Conservation (phyloP, 2,329 filamentous ascomycete species). For the Colletotrichum sp. region DNA sequence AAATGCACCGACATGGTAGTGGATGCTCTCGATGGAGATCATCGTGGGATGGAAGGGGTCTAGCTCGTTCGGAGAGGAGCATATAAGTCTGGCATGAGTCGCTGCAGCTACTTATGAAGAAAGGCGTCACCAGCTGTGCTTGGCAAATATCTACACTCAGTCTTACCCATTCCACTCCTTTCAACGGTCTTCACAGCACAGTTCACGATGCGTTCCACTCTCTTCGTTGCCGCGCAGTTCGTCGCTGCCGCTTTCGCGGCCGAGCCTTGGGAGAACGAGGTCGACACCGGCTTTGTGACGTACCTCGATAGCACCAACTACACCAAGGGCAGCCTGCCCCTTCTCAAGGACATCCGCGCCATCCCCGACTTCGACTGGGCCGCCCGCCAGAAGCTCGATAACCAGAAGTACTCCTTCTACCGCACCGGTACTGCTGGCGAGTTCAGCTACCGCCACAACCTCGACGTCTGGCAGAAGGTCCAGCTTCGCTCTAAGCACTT, state of each 20-base stretch:
- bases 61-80: neutral
- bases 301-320: constrained; percentile 32
- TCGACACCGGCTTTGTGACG: constrained; percentile 37
- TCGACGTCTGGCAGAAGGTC: constrained; percentile 52
- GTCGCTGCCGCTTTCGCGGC: constrained; percentile 31
- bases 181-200: neutral
- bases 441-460: constrained; percentile 56
- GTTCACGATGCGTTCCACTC: neutral
- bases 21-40: neutral
- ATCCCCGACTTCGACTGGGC: constrained; percentile 57
- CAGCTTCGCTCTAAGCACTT: constrained; percentile 47
- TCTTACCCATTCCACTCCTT: neutral
- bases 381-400: constrained; percentile 46
- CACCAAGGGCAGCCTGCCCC: constrained; percentile 38
- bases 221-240: constrained; percentile 20
- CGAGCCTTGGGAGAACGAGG: constrained; percentile 36
- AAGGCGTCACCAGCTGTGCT: neutral
- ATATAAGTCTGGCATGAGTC: neutral
- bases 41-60: neutral
- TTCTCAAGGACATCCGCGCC: constrained; percentile 45
- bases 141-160: neutral
- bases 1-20: constrained; percentile 1
- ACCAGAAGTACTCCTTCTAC: constrained; percentile 52
- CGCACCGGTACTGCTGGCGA: constrained; percentile 53
- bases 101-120: neutral